Evolutionary conservation across 495 filamentous ascomycete species (phyloP).

Genomic region (Cercophora newfieldiana): DNA sequence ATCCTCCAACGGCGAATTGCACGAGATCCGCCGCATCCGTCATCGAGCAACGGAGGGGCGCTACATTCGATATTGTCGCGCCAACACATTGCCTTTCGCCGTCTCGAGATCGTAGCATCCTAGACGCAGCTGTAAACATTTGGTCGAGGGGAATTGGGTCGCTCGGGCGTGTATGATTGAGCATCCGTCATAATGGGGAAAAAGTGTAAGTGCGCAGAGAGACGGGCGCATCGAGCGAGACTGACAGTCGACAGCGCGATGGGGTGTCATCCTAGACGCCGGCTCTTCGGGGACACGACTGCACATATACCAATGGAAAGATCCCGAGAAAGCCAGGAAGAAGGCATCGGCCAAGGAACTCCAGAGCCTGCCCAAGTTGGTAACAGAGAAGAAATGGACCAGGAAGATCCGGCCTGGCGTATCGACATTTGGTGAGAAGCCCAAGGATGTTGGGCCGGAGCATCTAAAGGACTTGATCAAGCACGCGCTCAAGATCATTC

Average conservation of each 20-base stretch:
- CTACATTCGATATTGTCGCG: constrained; percentile 8
- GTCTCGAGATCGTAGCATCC: background rate
- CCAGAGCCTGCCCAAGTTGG: constrained; percentile 70
- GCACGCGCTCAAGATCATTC: constrained; percentile 85
- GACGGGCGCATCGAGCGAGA: background rate
- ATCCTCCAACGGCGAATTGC: background rate
- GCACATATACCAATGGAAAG: constrained; percentile 90
- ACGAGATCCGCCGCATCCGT: background rate
- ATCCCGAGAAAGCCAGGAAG: constrained; percentile 66
- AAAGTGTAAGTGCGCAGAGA: constrained; percentile 20
- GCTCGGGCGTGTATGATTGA: background rate
- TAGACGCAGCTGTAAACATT: background rate
- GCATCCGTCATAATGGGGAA: constrained; percentile 20
- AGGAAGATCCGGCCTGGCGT: constrained; percentile 93
- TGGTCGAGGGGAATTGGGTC: background rate
- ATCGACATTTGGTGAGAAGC: constrained; percentile 80
- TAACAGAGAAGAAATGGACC: constrained; percentile 83
- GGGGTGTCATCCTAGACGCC: constrained; percentile 63
- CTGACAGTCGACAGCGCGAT: constrained; percentile 46
- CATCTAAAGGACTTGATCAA: constrained; percentile 76
- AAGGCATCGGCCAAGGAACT: constrained; percentile 60
- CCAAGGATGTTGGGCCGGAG: constrained; percentile 73
- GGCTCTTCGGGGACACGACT: constrained; percentile 81
- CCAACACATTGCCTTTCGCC: background rate
- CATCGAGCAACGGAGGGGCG: background rate